Conservation (phyloP, 2,329 filamentous ascomycete species). For the Fusarium domesticum region DNA sequence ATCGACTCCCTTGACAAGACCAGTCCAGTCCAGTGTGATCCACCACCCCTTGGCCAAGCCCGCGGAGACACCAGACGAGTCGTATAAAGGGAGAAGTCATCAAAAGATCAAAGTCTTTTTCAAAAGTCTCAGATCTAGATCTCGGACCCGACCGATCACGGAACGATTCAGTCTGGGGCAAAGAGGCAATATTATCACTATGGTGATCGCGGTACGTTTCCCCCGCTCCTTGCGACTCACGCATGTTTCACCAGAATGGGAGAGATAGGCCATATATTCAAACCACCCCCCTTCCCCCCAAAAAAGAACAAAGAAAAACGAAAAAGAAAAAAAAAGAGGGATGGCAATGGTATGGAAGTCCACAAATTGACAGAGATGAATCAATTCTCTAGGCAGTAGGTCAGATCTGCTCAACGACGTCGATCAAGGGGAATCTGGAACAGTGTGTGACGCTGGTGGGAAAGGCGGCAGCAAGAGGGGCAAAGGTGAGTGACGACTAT, state of each 20-base stretch:
- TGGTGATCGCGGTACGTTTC: slow-evolving; percentile 29
- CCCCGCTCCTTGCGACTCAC: not conserved
- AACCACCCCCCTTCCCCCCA: no score
- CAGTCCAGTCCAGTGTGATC: no score
- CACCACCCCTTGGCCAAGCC: not conserved
- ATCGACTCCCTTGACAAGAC: no score
- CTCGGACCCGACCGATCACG: slow-evolving; percentile 3
- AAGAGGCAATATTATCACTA: slow-evolving; percentile 12
- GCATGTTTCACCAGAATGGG: not conserved
- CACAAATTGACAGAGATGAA: slow-evolving; percentile 6
- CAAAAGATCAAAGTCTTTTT: not conserved
- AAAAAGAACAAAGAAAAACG: slow-evolving; percentile 1
- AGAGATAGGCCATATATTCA: not conserved
- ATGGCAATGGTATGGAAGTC: slow-evolving; percentile 7
- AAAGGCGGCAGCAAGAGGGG: slow-evolving; percentile 71
- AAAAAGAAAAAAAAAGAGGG: not conserved
- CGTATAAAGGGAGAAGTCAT: not conserved
- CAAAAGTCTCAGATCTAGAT: slow-evolving; percentile 3
- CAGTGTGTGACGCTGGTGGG: slow-evolving; percentile 71
- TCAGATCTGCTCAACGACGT: slow-evolving; percentile 82
- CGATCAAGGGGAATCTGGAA: slow-evolving; percentile 72
- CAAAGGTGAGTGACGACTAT: slow-evolving; percentile 57
- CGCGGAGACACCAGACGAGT: not conserved
- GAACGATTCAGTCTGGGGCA: slow-evolving; percentile 1
- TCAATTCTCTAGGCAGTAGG: slow-evolving; percentile 67